phyloP scores from a whole-genome alignment of 1,284 basidiomycete species.

The Cutaneotrichosporon cutaneum region DNA sequence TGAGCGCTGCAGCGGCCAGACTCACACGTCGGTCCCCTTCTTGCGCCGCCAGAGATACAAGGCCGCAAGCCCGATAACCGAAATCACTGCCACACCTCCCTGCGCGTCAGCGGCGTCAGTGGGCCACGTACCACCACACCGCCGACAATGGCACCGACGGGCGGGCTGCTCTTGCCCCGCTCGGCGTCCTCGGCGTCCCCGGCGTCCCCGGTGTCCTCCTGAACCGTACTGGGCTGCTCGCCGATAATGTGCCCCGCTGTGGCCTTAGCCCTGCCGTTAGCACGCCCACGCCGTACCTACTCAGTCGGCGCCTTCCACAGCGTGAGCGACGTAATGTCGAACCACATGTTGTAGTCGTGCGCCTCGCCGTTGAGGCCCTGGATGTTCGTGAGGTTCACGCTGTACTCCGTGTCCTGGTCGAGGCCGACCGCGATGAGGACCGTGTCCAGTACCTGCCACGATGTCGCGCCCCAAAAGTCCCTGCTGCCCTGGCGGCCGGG shows the following conservation, averaged over 20 bases:
- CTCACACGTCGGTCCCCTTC: not conserved
- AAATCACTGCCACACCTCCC: not conserved
- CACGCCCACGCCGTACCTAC: not conserved
- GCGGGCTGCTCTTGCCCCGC: not conserved
- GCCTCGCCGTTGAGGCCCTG: not conserved
- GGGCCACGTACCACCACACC: not conserved
- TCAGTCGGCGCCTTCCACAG: slow-evolving; percentile 1
- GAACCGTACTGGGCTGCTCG: not conserved
- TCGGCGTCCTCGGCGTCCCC: too few species aligned
- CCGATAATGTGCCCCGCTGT: not conserved
- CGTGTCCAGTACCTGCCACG: not conserved
- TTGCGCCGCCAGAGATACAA: not conserved
- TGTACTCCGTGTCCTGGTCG: not conserved
- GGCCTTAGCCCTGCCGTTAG: not conserved
- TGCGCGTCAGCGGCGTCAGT: not conserved
- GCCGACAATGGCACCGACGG: slow-evolving; percentile 3
- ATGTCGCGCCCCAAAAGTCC: not conserved
- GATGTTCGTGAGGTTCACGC: not conserved
- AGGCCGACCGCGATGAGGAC: not conserved
- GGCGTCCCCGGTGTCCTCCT: too few species aligned
- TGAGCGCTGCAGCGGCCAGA: not conserved
- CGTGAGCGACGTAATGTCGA: not conserved
- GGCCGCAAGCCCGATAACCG: not conserved
- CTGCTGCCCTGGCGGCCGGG: not conserved
- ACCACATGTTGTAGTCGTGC: not conserved